These are phyloP conservation scores for Volvox africanus DNA, from an alignment of 139 green algal genomes.

Conservation along the genomic window DNA sequence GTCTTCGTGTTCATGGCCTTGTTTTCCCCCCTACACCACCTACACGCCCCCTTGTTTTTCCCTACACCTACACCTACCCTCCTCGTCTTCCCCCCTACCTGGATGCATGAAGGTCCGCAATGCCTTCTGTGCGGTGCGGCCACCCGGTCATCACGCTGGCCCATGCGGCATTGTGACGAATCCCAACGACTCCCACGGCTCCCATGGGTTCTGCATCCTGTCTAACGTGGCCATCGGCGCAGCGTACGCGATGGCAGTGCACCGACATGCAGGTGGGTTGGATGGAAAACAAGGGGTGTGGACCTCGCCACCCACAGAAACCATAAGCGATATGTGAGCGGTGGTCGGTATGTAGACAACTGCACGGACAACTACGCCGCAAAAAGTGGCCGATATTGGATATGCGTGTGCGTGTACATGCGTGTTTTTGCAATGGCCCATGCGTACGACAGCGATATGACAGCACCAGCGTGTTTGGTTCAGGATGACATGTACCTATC, in stretches of 20 bases:
- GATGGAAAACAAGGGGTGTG: background rate
- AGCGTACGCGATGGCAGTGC: slow-evolving; percentile 87
- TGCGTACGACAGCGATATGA: no score
- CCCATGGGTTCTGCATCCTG: slow-evolving; percentile 95
- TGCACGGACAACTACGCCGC: no score
- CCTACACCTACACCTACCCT: background rate
- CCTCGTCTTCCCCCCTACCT: background rate
- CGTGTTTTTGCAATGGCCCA: no score
- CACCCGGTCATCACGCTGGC: slow-evolving; percentile 78
- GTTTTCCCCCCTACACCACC: background rate
- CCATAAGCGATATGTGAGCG: no score
- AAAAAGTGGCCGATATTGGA: background rate
- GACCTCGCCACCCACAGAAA: background rate
- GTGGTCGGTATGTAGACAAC: no score
- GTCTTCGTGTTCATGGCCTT: background rate
- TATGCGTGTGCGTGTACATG: no score
- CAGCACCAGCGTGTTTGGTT: no score
- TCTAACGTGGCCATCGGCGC: slow-evolving; percentile 94
- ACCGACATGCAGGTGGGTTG: slow-evolving; percentile 62
- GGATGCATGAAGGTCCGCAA: slow-evolving; percentile 66
- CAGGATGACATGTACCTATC: background rate
- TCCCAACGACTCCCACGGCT: slow-evolving; percentile 60
- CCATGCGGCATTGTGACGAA: slow-evolving; percentile 48
- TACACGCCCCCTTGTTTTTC: background rate
- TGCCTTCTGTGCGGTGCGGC: slow-evolving; percentile 91